Percentiles rank a stretch among this genome's conserved stretches.
phyloP scores from a whole-genome alignment of 2,329 filamentous ascomycete species.

The Sclerotinia glacialis region DNA sequence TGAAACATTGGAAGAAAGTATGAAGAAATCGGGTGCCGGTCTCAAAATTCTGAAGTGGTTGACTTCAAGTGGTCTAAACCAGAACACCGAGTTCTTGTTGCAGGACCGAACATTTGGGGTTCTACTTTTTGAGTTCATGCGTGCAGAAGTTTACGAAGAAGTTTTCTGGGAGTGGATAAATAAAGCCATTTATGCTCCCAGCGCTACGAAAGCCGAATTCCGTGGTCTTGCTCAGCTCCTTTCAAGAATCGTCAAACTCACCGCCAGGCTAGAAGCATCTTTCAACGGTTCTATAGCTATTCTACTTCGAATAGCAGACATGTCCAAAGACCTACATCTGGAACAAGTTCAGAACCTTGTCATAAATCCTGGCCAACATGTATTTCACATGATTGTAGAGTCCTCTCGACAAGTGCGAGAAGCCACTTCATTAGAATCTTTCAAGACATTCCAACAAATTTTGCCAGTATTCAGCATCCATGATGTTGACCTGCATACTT shows the following conservation, averaged over 20 bases:
- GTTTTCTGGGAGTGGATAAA: slow-evolving; percentile 36
- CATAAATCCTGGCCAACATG: slow-evolving; percentile 3
- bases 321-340: neutral
- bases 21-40: slow-evolving; percentile 37
- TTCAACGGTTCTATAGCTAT: slow-evolving; percentile 6
- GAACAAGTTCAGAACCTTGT: slow-evolving; percentile 4
- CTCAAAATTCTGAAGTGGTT: slow-evolving; percentile 38
- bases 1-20: slow-evolving; percentile 28
- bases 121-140: slow-evolving; percentile 36
- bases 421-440: slow-evolving; percentile 14
- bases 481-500: slow-evolving; percentile 7
- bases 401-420: neutral
- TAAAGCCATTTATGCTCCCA: slow-evolving; percentile 25
- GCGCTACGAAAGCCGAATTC: neutral
- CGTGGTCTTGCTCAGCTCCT: slow-evolving; percentile 3
- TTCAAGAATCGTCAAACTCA: neutral
- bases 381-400: slow-evolving; percentile 1
- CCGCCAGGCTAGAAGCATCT: neutral
- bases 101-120: slow-evolving; percentile 27
- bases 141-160: slow-evolving; percentile 37
- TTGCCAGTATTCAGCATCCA: slow-evolving; percentile 14
- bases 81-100: slow-evolving; percentile 32
- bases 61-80: slow-evolving; percentile 32
- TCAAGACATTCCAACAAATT: slow-evolving; percentile 13
- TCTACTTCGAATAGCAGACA: neutral